phyloP scores from a whole-genome alignment of 192 early-diverging fungal genomes.

The Pilaira anomala region DNA sequence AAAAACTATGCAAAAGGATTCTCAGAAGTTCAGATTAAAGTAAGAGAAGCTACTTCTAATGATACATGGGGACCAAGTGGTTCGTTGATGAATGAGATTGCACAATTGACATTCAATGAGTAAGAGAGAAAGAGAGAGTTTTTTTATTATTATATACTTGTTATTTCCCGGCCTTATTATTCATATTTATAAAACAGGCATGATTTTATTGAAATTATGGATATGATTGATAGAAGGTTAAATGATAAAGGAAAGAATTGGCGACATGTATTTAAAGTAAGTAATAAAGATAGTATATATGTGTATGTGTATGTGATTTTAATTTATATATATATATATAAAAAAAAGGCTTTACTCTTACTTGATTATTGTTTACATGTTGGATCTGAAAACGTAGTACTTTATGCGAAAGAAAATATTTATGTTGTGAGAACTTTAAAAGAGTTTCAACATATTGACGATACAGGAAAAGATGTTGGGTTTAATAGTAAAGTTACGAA shows the following conservation, averaged over 20 bases:
- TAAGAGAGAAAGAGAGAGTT: constrained; percentile 44
- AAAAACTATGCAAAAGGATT: constrained; percentile 93
- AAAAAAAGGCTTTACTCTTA: constrained; percentile 74
- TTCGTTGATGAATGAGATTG: constrained; percentile 80
- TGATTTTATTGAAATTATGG: constrained; percentile 95
- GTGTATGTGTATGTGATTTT: neutral
- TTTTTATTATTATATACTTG: neutral
- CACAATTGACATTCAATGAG: constrained; percentile 80
- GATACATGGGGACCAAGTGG: constrained; percentile 75
- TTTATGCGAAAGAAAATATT: constrained; percentile 85
- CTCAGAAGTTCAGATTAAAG: constrained; percentile 90
- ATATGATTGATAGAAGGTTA: constrained; percentile 95
- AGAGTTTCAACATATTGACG: constrained; percentile 96
- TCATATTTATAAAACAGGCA: constrained; percentile 46
- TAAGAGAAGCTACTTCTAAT: constrained; percentile 78
- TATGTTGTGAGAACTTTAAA: constrained; percentile 94
- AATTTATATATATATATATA: neutral
- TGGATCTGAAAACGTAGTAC: constrained; percentile 84
- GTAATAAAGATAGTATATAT: constrained; percentile 4
- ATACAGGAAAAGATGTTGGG: constrained; percentile 88
- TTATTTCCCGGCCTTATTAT: constrained; percentile 8
- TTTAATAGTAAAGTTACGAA: constrained; percentile 66
- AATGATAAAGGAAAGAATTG: constrained; percentile 98
- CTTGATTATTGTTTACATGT: constrained; percentile 81
- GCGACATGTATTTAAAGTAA: constrained; percentile 97